These are phyloP conservation scores for Geosiphon pyriformis DNA, from an alignment of 192 early-diverging fungal species.

Conservation along the genomic window DNA sequence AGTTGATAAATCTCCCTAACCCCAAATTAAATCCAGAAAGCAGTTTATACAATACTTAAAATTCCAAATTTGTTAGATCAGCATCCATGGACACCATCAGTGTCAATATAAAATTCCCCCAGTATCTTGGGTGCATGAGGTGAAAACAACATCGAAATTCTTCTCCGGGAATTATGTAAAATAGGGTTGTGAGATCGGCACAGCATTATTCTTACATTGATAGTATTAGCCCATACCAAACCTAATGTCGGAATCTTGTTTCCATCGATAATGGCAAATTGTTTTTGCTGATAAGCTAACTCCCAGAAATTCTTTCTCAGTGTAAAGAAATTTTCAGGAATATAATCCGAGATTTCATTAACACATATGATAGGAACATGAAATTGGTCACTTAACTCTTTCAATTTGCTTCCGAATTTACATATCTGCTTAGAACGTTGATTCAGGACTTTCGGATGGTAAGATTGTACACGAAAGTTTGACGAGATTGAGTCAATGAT, in stretches of 20 bases:
- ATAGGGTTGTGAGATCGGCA: not conserved
- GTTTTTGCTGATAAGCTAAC: conserved; percentile 14
- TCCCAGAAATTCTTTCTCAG: conserved; percentile 7
- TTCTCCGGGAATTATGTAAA: not conserved
- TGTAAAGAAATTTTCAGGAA: conserved; percentile 10
- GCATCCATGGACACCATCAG: conserved; percentile 1
- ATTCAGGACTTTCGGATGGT: conserved; percentile 14
- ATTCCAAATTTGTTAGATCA: no score
- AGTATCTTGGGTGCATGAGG: conserved; percentile 3
- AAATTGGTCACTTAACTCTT: conserved; percentile 56
- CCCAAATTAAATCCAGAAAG: no score
- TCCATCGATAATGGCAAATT: conserved; percentile 23
- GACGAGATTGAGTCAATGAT: conserved; percentile 85
- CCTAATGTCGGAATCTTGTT: conserved; percentile 67
- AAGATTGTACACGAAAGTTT: conserved; percentile 54
- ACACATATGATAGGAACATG: conserved; percentile 66
- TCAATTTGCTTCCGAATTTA: conserved; percentile 56
- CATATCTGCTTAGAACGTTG: conserved; percentile 49
- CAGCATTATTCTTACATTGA: conserved; percentile 62
- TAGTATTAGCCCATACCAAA: conserved; percentile 64
- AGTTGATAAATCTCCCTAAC: no score
- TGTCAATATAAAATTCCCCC: conserved; percentile 22
- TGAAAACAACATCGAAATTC: conserved; percentile 10
- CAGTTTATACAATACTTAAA: no score
- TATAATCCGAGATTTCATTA: conserved; percentile 73